A percentile compares a stretch with the other conserved stretches of the same genome.
These are phyloP conservation scores for Bruguiera gymnorhiza DNA, from an alignment of 345 rosid genomes.

Conservation along the genomic window DNA sequence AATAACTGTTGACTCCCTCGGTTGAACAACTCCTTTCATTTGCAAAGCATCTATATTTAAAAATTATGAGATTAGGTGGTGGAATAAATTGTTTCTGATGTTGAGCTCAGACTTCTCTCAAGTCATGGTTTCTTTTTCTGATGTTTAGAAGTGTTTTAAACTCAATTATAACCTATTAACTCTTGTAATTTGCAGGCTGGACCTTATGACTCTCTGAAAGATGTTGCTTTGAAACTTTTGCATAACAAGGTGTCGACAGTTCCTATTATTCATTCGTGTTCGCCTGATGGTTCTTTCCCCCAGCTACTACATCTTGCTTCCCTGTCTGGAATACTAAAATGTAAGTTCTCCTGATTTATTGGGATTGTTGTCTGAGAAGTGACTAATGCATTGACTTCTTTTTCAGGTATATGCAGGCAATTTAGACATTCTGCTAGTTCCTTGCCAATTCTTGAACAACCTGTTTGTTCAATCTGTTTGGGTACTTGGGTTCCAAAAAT, in stretches of 20 bases:
- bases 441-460: conserved; percentile 86
- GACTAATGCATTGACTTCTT: conserved; percentile 25
- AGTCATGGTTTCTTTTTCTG: not conserved
- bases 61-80: not conserved
- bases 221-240: conserved; percentile 77
- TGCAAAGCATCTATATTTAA: not conserved
- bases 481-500: conserved; percentile 96
- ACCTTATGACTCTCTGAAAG: conserved; percentile 80
- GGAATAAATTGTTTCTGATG: not conserved
- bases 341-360: conserved; percentile 43
- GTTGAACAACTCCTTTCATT: conserved; percentile 1
- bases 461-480: conserved; percentile 68
- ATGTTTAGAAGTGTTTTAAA: not conserved
- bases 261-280: conserved; percentile 62
- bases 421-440: conserved; percentile 83
- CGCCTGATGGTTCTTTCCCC: conserved; percentile 62
- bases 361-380: conserved; percentile 8
- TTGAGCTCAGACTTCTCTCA: not conserved
- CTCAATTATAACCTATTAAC: not conserved
- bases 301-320: conserved; percentile 93
- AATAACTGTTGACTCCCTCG: not conserved
- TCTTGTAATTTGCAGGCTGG: conserved; percentile 63
- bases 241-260: conserved; percentile 69
- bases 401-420: conserved; percentile 90
- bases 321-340: conserved; percentile 81